Percentiles rank a stretch among this genome's conserved stretches.
Conservation (phyloP, 805 yeast species). For the Yarrowia sp. region DNA sequence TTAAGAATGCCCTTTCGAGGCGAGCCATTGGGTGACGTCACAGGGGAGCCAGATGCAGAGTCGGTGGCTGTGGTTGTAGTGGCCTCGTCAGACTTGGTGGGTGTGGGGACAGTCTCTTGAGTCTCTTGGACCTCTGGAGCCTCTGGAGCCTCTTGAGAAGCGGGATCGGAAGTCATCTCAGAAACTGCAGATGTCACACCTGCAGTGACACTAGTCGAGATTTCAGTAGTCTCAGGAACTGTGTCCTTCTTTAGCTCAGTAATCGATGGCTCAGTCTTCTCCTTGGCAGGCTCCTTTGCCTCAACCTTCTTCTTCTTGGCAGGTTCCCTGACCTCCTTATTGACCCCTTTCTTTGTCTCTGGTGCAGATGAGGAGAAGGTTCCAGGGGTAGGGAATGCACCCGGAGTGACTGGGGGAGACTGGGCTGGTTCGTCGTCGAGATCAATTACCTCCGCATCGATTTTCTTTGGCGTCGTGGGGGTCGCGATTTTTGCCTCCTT, state of each 20-base stretch:
- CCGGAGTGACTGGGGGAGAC: not conserved
- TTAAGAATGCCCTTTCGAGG: not conserved
- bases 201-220: not conserved
- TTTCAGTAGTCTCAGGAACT: not conserved
- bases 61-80: not conserved
- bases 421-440: not conserved
- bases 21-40: not conserved
- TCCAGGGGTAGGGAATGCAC: constrained; percentile 3
- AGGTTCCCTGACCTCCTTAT: not conserved
- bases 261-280: not conserved
- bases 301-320: not conserved
- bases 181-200: not conserved
- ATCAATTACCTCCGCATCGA: not conserved
- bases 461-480: not conserved
- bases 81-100: not conserved
- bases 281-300: not conserved
- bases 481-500: not conserved
- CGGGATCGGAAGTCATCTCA: not conserved
- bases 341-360: not conserved
- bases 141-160: too few species aligned
- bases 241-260: not conserved
- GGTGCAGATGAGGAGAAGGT: not conserved
- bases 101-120: not conserved
- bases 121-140: too few species aligned
- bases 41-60: not conserved